Base-by-base conservation (phyloP, 345 rosid species). In the Lepidium aucheri region DNA sequence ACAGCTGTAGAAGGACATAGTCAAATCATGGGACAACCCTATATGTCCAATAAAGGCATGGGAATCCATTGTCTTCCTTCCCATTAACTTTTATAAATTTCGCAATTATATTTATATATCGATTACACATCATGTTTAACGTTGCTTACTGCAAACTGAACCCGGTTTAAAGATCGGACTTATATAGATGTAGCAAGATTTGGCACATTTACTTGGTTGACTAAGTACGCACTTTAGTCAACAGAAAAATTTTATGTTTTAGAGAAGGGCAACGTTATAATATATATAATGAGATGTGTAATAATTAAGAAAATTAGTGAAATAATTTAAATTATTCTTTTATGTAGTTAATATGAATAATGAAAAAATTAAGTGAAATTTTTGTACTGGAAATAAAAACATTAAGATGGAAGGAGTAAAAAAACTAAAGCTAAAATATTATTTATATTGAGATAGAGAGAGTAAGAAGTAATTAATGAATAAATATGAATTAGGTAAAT, bases 21-120 rank as follows among this genome's bases (percentile, higher is more conserved):
- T 75, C 80, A 74, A 61, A 75, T 83, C 85, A 77, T 69, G 84
- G 78, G 76, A 77, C 81, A 79, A 73, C 68, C 67, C 76, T 50
- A 67, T 70, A 75, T 72, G 83, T 67, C 76, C 58, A 57, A 43
- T 51, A 83, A 77, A 69, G 74, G 82, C 72, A 49, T 67, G 52
- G 72, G 75, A 47, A 77, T 77, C 70, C 67, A 67, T 57, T 67
- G 67, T 51, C 56, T 59, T 50, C 28, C 54, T 44, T 58, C 55
- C 59, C 14, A 30, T 47, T 64, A 70, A 70, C 36, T 51, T 45
- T 28, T 63, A 70, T 30, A 54, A 18, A 46, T 36, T 8, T 32
- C 33, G 35, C 32, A 17, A 6, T 17, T 53, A 65, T 28, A 32
- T 13, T 33, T 53, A n/a, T 41, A 3, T 1, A 52, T 5, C 7